Conservation (phyloP, 169 alveolate species). For the Plasmodium gonderi region DNA sequence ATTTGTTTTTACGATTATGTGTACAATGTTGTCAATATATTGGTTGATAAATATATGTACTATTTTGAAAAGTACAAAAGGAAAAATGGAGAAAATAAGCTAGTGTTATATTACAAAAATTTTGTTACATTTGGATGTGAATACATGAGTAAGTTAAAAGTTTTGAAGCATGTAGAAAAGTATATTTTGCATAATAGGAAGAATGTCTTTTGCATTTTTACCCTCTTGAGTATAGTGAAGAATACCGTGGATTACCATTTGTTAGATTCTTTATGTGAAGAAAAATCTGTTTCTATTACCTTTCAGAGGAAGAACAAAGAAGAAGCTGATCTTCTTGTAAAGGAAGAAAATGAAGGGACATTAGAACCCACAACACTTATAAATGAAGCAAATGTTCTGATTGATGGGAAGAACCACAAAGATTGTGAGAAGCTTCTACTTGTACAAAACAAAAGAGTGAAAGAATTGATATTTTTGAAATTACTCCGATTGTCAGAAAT, state of each 20-base stretch:
- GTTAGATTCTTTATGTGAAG: neutral
- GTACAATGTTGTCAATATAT: neutral
- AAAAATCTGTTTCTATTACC: neutral
- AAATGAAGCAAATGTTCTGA: too few relatives aligned
- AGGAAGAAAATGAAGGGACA: neutral
- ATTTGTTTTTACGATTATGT: constrained; percentile 53
- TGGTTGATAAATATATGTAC: neutral
- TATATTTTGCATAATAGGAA: constrained; percentile 11
- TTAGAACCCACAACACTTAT: too few relatives aligned
- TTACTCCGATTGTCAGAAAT: constrained; percentile 18
- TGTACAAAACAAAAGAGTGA: neutral
- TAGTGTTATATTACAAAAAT: constrained; percentile 7
- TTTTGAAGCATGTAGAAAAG: constrained; percentile 16
- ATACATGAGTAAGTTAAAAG: constrained; percentile 4
- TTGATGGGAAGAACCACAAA: neutral
- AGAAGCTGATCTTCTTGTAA: too few relatives aligned
- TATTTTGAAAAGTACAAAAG: neutral
- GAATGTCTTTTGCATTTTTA: neutral
- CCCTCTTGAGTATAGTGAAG: constrained; percentile 29
- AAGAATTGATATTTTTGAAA: constrained; percentile 26
- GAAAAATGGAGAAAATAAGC: neutral
- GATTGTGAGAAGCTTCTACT: neutral
- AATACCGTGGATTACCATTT: constrained; percentile 43
- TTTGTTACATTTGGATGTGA: neutral
- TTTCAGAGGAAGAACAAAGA: neutral